phyloP scores from a whole-genome alignment of 495 filamentous ascomycete genomes.

The Podospora pseudopauciseta region DNA sequence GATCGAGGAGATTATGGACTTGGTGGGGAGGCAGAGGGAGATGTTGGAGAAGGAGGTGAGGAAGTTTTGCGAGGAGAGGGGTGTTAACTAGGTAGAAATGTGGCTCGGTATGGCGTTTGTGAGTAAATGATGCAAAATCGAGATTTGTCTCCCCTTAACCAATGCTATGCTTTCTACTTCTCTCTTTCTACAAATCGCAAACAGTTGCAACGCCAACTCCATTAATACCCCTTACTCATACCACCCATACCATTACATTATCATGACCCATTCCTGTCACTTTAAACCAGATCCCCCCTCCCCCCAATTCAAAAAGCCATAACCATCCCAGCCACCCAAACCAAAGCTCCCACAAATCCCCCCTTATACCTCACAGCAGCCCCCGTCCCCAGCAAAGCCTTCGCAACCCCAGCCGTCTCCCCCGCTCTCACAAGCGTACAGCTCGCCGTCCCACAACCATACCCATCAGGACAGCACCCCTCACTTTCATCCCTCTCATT shows the following conservation, averaged over 20 bases:
- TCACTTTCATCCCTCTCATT: conserved; percentile 46
- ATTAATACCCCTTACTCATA: no score
- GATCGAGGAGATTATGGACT: conserved; percentile 63
- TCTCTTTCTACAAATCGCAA: no score
- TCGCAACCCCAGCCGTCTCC: conserved; percentile 56
- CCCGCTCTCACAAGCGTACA: conserved; percentile 52
- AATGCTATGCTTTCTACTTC: no score
- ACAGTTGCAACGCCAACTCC: no score
- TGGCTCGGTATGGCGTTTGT: no score
- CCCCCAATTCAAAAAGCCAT: conserved; percentile 2
- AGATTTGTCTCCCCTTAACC: no score
- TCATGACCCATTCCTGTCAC: no score
- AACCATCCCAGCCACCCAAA: conserved; percentile 6
- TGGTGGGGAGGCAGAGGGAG: conserved; percentile 62
- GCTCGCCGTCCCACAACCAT: conserved; percentile 63
- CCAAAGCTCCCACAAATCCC: neutral
- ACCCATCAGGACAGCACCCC: conserved; percentile 79
- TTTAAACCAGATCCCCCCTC: neutral
- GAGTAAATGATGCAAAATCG: no score
- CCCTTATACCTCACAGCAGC: neutral
- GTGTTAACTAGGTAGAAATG: conserved; percentile 32
- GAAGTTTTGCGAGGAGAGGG: conserved; percentile 72
- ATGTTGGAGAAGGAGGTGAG: conserved; percentile 74
- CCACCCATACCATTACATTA: no score
- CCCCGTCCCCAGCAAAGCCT: conserved; percentile 45